phyloP scores from a whole-genome alignment of 2,329 filamentous ascomycete species.

The Xylariaceae sp. region DNA sequence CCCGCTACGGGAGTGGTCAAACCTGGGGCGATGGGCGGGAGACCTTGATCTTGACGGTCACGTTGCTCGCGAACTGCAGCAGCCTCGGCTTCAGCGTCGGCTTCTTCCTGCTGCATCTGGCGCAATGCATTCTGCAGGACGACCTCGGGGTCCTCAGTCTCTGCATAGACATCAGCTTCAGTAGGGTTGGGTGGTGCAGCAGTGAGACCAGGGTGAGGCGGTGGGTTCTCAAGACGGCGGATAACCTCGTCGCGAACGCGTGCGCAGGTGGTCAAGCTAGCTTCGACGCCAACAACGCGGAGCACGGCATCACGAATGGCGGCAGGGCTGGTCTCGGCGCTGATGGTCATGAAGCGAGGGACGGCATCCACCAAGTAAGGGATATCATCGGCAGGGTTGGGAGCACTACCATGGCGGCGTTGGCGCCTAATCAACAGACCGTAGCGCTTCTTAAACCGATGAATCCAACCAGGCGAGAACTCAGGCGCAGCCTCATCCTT shows the following conservation, averaged over 20 bases:
- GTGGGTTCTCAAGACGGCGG: constrained; percentile 49
- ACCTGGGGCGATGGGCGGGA: constrained; percentile 41
- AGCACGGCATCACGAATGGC: constrained; percentile 64
- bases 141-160: constrained; percentile 61
- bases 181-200: constrained; percentile 31
- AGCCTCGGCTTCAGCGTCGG: constrained; percentile 62
- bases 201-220: constrained; percentile 36
- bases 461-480: constrained; percentile 69
- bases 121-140: constrained; percentile 65
- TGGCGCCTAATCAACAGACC: constrained; percentile 63
- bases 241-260: constrained; percentile 64
- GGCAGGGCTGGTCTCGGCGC: constrained; percentile 62
- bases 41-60: constrained; percentile 53
- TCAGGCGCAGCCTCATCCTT: constrained; percentile 65
- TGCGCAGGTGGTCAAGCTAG: constrained; percentile 59
- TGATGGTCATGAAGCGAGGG: constrained; percentile 64
- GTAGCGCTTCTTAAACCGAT: constrained; percentile 69
- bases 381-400: constrained; percentile 61
- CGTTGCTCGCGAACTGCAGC: constrained; percentile 60
- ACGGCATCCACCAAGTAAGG: constrained; percentile 66
- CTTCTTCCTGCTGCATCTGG: constrained; percentile 64
- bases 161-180: constrained; percentile 45
- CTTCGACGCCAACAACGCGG: constrained; percentile 60
- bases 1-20: constrained; percentile 36
- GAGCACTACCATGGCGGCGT: constrained; percentile 56